These are phyloP conservation scores for Irpex sp. DNA, from an alignment of 1,284 basidiomycete species.

Conservation along the genomic window DNA sequence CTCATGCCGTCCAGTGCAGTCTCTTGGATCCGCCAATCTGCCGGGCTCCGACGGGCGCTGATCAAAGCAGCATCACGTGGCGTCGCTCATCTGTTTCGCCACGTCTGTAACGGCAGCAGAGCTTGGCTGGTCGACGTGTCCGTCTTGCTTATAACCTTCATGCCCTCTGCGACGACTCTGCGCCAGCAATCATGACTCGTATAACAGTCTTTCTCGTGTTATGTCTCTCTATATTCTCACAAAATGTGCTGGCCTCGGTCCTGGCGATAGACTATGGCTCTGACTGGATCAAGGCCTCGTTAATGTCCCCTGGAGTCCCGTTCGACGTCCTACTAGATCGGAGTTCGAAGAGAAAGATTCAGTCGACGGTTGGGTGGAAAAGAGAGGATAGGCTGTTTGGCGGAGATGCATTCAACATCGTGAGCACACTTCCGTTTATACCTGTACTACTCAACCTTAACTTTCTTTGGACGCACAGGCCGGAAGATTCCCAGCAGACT, in stretches of 20 bases:
- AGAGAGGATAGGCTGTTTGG: conserved; percentile 87
- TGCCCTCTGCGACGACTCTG: neutral
- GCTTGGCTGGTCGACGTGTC: conserved; percentile 1
- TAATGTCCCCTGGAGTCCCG: conserved; percentile 94
- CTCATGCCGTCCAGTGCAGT: neutral
- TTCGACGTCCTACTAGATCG: conserved; percentile 96
- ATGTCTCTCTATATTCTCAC: conserved; percentile 24
- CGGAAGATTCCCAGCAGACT: conserved; percentile 85
- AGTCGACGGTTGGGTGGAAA: conserved; percentile 87
- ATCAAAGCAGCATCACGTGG: neutral
- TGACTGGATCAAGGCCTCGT: conserved; percentile 93
- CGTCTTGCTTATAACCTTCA: neutral
- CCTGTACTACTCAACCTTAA: neutral
- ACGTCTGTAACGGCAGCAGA: neutral
- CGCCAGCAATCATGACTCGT: conserved; percentile 11
- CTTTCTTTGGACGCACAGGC: conserved; percentile 49
- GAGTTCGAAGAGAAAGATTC: conserved; percentile 96
- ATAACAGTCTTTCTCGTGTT: conserved; percentile 14
- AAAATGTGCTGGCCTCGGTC: conserved; percentile 50
- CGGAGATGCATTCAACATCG: conserved; percentile 82
- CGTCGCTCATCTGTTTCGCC: neutral
- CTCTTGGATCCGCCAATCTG: neutral
- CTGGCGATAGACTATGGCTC: conserved; percentile 96
- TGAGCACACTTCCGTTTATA: conserved; percentile 26
- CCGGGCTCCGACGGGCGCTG: neutral